Base-by-base conservation (phyloP, 2,329 filamentous ascomycete genomes). In the Colletotrichum eremochloae region DNA sequence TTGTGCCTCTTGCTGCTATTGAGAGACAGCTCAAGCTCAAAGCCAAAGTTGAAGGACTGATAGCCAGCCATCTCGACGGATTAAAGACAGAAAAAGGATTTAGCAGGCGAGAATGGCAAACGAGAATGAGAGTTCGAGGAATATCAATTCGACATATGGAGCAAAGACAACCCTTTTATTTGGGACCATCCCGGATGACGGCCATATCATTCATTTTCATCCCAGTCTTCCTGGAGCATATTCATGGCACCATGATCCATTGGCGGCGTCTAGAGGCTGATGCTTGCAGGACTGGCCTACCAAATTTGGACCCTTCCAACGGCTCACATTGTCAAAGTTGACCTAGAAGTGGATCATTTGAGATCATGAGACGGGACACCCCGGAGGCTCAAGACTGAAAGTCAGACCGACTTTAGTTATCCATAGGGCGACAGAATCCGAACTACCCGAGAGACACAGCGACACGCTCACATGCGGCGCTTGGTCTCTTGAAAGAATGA, bases 1-100 rank as follows among this genome's bases (percentile, higher is more conserved):
- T 78, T 78, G 67, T 80, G 76, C 70, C 79, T 81, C 46, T 80
- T 79, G 57, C 77, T 77, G 68, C 79, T 77, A 14, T 75, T 77
- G 4, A 84, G 74, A 7, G 82, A 78, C 4, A 84, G 75, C 74
- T 84, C 82, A 31, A 84, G 77, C 74, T 84, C 82, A 29, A 84
- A 72, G 29, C 82, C 82, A 60, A 83, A 84, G 60, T 57, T 65
- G 60, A 72, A 56, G 5, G 70, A 50, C 29, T 57, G 66, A 50
- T 65, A 70, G 12, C 11, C 33, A 20, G 67, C n/a, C 70, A 72
- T 70, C 2, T 61, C 24, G 5, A 31, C 36, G 33, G 20, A 20
- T 36, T 3, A 8, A 56, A 40, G 1, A 29, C 9, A 24, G 14
- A 29, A n/a, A 20, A 8, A 20, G 3, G n/a, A 48, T 24, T 4